Conservation (phyloP, 2,329 filamentous ascomycete genomes). For the Diplodia corticola region DNA sequence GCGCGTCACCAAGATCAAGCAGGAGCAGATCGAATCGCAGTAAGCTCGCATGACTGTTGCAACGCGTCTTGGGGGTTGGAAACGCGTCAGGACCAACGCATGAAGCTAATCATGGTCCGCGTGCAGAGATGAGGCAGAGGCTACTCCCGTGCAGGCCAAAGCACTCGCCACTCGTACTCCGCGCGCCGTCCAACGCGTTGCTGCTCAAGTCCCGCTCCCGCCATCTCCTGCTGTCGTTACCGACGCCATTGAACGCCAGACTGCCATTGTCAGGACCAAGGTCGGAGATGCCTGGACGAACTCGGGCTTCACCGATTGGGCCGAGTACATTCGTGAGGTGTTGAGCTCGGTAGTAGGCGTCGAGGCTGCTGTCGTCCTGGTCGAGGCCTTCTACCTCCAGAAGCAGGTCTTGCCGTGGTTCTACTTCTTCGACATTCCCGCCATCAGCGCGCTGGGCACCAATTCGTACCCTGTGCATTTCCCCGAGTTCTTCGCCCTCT, state of each 20-base stretch:
- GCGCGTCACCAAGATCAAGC: conserved; percentile 38
- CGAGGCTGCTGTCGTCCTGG: conserved; percentile 64
- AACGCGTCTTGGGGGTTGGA: conserved; percentile 3
- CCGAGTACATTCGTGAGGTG: conserved; percentile 65
- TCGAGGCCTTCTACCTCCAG: conserved; percentile 72
- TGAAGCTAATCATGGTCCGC: not conserved
- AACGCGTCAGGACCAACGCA: conserved; percentile 25
- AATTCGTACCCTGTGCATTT: conserved; percentile 64
- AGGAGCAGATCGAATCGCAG: conserved; percentile 34
- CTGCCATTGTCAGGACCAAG: conserved; percentile 65
- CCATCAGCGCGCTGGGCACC: conserved; percentile 57
- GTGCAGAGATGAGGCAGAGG: conserved; percentile 26
- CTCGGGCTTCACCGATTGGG: conserved; percentile 66
- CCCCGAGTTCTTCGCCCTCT: conserved; percentile 77
- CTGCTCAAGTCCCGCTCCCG: conserved; percentile 68
- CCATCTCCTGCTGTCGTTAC: conserved; percentile 79
- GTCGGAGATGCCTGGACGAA: conserved; percentile 64
- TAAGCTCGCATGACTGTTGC: not conserved
- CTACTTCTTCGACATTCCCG: conserved; percentile 72
- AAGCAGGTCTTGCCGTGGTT: conserved; percentile 69
- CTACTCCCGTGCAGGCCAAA: conserved; percentile 48
- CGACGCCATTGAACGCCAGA: conserved; percentile 71
- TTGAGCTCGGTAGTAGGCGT: conserved; percentile 73
- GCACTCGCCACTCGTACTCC: conserved; percentile 47
- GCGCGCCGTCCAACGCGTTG: conserved; percentile 38